These are phyloP conservation scores for Benincasa hispida DNA, from an alignment of 306 rosid genomes.

Conservation along the genomic window DNA sequence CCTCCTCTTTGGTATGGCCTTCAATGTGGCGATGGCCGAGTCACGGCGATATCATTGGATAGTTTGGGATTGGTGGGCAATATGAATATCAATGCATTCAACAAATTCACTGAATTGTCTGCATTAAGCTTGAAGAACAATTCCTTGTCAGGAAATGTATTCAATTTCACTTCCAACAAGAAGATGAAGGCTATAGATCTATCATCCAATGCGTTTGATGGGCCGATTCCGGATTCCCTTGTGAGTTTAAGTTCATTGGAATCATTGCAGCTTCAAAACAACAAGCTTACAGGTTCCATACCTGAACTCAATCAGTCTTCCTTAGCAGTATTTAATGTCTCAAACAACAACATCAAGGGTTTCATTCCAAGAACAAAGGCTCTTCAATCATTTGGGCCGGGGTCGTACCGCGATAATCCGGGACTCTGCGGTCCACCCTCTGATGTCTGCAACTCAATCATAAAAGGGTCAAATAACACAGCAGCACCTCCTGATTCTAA, in stretches of 20 bases:
- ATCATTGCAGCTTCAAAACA: constrained; percentile 24
- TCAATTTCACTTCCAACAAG: constrained; percentile 22
- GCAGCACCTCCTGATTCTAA: background rate
- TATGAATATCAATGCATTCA: constrained; percentile 8
- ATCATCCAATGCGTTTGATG: constrained; percentile 20
- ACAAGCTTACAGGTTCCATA: constrained; percentile 21
- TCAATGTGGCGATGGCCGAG: constrained; percentile 24
- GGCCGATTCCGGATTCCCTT: constrained; percentile 23
- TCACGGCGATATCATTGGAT: constrained; percentile 15
- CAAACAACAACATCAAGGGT: constrained; percentile 32
- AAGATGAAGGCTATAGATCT: constrained; percentile 24
- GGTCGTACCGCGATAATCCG: constrained; percentile 23
- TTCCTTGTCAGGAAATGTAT: constrained; percentile 14
- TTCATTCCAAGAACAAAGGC: constrained; percentile 20
- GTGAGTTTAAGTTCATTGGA: constrained; percentile 17
- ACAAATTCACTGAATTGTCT: constrained; percentile 19
- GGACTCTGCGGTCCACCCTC: constrained; percentile 26
- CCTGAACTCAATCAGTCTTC: constrained; percentile 30
- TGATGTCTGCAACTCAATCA: background rate
- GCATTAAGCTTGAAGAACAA: constrained; percentile 34
- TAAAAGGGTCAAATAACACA: background rate
- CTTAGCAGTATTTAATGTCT: constrained; percentile 25
- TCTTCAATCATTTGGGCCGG: constrained; percentile 12
- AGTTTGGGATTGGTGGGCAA: constrained; percentile 16
- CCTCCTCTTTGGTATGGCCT: constrained; percentile 34